These are phyloP conservation scores for Eurotiales sp. DNA, from an alignment of 2,329 filamentous ascomycete genomes.

Conservation along the genomic window DNA sequence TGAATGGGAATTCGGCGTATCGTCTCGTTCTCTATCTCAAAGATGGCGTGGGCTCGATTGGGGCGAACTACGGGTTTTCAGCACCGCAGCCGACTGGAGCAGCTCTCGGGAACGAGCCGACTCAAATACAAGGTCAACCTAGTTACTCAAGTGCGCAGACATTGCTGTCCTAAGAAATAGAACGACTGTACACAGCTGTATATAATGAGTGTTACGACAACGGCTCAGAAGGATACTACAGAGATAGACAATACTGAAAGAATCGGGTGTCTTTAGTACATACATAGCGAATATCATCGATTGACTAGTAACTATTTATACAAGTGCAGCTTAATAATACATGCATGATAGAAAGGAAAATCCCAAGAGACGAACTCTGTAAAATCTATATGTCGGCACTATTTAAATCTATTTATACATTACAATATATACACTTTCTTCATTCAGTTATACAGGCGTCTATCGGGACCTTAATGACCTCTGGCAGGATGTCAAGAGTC, in stretches of 20 bases:
- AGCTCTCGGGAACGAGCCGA: not conserved
- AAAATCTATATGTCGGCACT: no score
- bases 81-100: not conserved
- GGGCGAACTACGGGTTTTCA: slow-evolving; percentile 32
- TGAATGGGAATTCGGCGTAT: slow-evolving; percentile 95
- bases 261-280: no score
- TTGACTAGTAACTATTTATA: no score
- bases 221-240: no score
- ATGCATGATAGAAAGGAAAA: no score
- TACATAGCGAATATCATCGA: no score
- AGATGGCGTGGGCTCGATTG: slow-evolving; percentile 48
- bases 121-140: not conserved
- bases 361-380: no score
- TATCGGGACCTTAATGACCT: slow-evolving; percentile 31
- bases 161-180: not conserved
- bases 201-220: no score
- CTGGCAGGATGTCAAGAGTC: slow-evolving; percentile 28
- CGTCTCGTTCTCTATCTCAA: slow-evolving; percentile 79
- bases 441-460: not conserved
- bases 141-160: not conserved
- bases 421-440: not conserved
- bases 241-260: no score
- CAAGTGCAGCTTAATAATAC: no score
- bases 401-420: not conserved
- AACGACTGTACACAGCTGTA: no score